These are phyloP conservation scores for Euphorbia lathyris DNA, from an alignment of 345 rosid genomes.

Conservation along the genomic window DNA sequence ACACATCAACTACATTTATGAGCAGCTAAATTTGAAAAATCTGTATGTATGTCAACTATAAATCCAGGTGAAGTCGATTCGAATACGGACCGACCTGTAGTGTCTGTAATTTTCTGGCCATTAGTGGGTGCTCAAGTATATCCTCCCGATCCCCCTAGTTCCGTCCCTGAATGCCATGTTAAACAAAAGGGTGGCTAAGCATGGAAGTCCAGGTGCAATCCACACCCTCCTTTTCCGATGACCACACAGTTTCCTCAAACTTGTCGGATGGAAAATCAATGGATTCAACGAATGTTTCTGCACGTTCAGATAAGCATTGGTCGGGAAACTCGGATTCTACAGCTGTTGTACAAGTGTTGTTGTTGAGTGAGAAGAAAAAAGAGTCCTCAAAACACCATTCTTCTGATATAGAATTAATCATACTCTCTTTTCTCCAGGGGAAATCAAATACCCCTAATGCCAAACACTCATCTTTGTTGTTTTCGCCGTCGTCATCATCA, in stretches of 20 bases:
- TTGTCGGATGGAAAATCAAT: conserved; percentile 15
- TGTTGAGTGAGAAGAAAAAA: conserved; percentile 20
- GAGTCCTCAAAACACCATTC: conserved; percentile 43
- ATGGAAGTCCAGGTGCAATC: conserved; percentile 31
- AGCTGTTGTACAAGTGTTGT: background rate
- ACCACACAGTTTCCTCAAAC: conserved; percentile 42
- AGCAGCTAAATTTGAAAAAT: too few relatives aligned
- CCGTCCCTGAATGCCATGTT: too few relatives aligned
- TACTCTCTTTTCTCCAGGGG: conserved; percentile 59
- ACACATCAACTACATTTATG: too few relatives aligned
- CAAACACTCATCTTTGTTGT: background rate
- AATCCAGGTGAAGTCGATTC: too few relatives aligned
- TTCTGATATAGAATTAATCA: conserved; percentile 37
- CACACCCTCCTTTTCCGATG: conserved; percentile 21
- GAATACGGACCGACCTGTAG: too few relatives aligned
- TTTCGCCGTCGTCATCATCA: background rate
- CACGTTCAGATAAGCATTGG: conserved; percentile 18
- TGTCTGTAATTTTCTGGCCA: too few relatives aligned
- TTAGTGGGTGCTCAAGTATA: too few relatives aligned
- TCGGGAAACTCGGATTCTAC: conserved; percentile 11
- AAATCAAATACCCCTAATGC: conserved; percentile 55
- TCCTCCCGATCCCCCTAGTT: too few relatives aligned
- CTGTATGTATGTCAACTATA: too few relatives aligned
- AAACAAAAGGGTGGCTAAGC: conserved; percentile 3
- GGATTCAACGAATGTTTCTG: background rate